phyloP scores from a whole-genome alignment of 148 eudicot species.

The Oxyria digyna region DNA sequence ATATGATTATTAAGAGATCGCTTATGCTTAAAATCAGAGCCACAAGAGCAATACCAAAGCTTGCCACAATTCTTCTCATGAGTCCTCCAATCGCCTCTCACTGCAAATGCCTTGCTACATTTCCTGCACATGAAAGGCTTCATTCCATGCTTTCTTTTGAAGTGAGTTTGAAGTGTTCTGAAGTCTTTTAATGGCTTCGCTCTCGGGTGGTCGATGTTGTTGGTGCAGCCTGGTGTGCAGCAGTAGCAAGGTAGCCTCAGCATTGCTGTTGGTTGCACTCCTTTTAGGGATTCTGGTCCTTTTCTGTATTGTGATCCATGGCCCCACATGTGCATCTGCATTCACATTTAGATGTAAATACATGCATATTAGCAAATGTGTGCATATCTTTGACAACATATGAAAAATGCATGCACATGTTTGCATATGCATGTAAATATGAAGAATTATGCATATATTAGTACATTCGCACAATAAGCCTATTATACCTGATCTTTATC shows the following conservation, averaged over 20 bases:
- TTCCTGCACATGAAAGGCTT: conserved; percentile 71
- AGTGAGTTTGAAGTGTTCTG: conserved; percentile 72
- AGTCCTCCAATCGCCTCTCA: conserved; percentile 75
- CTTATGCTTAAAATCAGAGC: conserved; percentile 78
- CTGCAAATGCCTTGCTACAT: conserved; percentile 72
- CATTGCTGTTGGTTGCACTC: conserved; percentile 80
- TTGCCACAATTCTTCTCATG: conserved; percentile 84
- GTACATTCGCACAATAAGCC: no score
- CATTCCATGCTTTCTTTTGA: conserved; percentile 70
- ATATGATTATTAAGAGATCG: conserved; percentile 71
- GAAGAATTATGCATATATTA: no score
- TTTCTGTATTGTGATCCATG: conserved; percentile 80
- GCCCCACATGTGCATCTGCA: conserved; percentile 89
- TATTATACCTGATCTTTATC: no score
- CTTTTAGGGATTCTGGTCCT: conserved; percentile 66
- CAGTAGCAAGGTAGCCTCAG: conserved; percentile 75
- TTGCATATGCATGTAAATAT: no score
- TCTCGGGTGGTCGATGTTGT: conserved; percentile 75
- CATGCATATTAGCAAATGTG: no score
- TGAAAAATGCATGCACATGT: no score
- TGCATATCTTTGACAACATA: no score
- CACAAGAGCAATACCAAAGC: conserved; percentile 74
- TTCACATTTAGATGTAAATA: no score
- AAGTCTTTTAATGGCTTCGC: conserved; percentile 75
- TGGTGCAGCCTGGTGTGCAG: conserved; percentile 61